Base-by-base conservation (phyloP, 768 basidiomycete genomes). In the Termitomyces sp. region DNA sequence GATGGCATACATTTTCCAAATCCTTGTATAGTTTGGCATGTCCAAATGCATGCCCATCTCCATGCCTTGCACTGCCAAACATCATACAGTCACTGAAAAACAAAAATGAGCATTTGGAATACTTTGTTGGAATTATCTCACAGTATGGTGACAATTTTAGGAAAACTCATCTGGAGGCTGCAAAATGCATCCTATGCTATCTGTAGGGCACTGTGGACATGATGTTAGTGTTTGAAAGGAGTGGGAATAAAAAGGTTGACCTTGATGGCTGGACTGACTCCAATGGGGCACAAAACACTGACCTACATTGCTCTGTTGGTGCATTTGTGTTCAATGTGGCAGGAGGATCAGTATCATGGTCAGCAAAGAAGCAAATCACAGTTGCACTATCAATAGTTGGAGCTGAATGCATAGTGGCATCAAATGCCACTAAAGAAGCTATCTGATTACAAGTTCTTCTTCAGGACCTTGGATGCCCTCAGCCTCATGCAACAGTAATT, bases 391-490 rank as follows among this genome's bases (percentile, higher is more conserved):
- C 32, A 23, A 49, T 14, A 5, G 48, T 49, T 21, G 32, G 35
- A 16, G 48, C 48, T 11, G 34, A 49, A 16, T 49, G 35, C 21
- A 49, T 49, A 32, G 48, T 50, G 2, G 40, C 50, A 12, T 57
- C 50, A 28, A 42, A 52, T 35, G 49, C 47, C 8, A 50, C 56
- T 1, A 50, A 57, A 43, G 56, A 57, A 32, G 39, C 47, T 3
- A 50, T 57, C 23, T 57, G 56, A 50, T 43, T 57, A 21, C 10
- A 41, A 6, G 35, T 45, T 3, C 45, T 57, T 1, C 44, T 57
- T 9, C 23, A 58, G 37, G 52, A 58, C 37, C 40, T 58, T 17
- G 45, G 57, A 12, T 32, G 53, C 51, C 27, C 44, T 19, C 51
- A 46, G 23, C 21, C 12, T 2, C 19, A 43, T 27, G 49, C 52